A percentile compares a stretch with the other conserved stretches of the same genome.
phyloP scores from a whole-genome alignment of 2,329 filamentous ascomycete species.

The Colletotrichum brevisporum region DNA sequence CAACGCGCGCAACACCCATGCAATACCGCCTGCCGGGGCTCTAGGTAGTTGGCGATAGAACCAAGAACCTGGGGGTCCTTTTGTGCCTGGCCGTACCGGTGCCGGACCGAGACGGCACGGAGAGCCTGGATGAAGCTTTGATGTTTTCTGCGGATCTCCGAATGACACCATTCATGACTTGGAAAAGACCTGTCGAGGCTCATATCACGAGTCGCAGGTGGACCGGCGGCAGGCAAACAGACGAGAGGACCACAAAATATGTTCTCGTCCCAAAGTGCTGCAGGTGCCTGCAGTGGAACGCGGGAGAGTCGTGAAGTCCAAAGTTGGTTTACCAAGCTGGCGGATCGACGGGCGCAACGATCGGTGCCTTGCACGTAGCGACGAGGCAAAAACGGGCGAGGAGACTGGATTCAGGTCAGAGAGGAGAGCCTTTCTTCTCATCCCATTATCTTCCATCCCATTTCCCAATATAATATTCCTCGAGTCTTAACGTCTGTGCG shows the following conservation, averaged over 20 bases:
- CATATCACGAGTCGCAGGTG: conserved; percentile 6
- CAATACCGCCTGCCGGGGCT: conserved; percentile 1
- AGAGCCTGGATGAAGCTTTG: conserved; percentile 11
- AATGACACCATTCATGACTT: conserved; percentile 16
- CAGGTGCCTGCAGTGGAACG: conserved; percentile 21
- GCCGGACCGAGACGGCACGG: conserved; percentile 25
- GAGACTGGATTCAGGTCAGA: conserved; percentile 11
- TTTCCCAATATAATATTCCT: background rate
- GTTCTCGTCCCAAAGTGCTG: background rate
- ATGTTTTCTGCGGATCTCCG: conserved; percentile 3
- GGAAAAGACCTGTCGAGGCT: background rate
- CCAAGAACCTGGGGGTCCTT: background rate
- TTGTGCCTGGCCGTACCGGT: conserved; percentile 14
- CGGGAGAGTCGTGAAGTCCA: conserved; percentile 24
- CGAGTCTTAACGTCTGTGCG: background rate
- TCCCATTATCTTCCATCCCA: conserved; percentile 8
- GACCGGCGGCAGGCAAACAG: conserved; percentile 2
- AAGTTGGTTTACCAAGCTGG: conserved; percentile 32
- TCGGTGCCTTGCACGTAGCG: conserved; percentile 7
- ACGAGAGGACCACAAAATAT: background rate
- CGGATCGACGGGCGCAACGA: conserved; percentile 23
- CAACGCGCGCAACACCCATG: conserved; percentile 8
- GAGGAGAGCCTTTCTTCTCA: background rate
- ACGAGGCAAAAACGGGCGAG: background rate
- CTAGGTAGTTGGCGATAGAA: conserved; percentile 1